phyloP scores from a whole-genome alignment of 2,329 filamentous ascomycete genomes.

The Ophiostoma ips region DNA sequence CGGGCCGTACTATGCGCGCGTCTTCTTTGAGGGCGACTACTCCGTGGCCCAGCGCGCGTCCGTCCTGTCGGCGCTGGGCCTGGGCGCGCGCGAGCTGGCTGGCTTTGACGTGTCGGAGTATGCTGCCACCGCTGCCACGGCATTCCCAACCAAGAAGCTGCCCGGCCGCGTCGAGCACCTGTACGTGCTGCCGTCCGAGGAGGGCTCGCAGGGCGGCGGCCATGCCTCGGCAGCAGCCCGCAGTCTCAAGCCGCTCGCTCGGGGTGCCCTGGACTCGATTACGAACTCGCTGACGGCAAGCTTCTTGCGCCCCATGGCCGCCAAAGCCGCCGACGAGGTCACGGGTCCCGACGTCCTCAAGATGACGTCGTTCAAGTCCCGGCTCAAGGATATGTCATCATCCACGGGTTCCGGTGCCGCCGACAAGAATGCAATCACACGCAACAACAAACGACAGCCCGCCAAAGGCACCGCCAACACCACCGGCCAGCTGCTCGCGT shows the following conservation, averaged over 20 bases:
- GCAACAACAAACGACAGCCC: constrained; percentile 11
- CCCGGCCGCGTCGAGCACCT: constrained; percentile 59
- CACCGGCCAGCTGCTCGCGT: constrained; percentile 60
- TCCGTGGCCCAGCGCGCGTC: constrained; percentile 73
- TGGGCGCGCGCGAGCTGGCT: constrained; percentile 72
- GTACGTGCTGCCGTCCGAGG: constrained; percentile 34
- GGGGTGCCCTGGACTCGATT: constrained; percentile 53
- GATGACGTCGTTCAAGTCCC: constrained; percentile 74
- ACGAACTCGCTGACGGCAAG: constrained; percentile 51
- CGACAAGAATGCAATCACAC: constrained; percentile 13
- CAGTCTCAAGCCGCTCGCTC: constrained; percentile 39
- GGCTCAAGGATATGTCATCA: constrained; percentile 30
- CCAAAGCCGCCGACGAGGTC: constrained; percentile 62
- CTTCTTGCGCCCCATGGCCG: constrained; percentile 71
- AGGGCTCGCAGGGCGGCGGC: constrained; percentile 8
- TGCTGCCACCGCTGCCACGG: constrained; percentile 27
- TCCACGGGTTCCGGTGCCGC: too few relatives aligned
- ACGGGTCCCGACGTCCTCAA: constrained; percentile 77
- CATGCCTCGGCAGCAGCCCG: constrained; percentile 13
- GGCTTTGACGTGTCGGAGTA: constrained; percentile 52
- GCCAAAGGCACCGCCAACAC: constrained; percentile 53
- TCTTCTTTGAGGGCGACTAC: constrained; percentile 86
- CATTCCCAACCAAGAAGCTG: constrained; percentile 71
- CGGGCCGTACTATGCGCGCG: constrained; percentile 70
- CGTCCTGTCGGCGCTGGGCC: constrained; percentile 66